Percentiles rank a stretch among this genome's conserved stretches.
Evolutionary conservation across 441 rosid species (phyloP).

Genomic region (Erodium trifolium): DNA sequence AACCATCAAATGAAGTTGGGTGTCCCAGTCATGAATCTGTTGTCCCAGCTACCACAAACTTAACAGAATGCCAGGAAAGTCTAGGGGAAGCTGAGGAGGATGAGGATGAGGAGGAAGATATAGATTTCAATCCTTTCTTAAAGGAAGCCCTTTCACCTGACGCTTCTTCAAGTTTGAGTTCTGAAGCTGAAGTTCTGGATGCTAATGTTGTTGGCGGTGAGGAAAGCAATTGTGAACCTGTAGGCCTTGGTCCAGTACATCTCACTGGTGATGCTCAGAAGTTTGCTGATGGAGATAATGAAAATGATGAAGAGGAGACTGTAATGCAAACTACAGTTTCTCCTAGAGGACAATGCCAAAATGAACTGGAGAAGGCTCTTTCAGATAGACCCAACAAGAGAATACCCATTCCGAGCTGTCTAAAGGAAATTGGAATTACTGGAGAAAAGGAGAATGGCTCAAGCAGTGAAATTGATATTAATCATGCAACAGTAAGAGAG

Average conservation of each 20-base stretch:
- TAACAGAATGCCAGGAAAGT: constrained; percentile 11
- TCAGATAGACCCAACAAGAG: constrained; percentile 23
- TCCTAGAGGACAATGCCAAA: constrained; percentile 23
- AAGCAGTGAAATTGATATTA: constrained; percentile 22
- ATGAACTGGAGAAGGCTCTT: constrained; percentile 13
- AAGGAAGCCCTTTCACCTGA: constrained; percentile 67
- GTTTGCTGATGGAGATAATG: constrained; percentile 32
- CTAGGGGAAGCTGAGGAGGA: constrained; percentile 24
- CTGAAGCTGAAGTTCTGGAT: constrained; percentile 51
- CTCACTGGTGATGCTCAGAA: constrained; percentile 17
- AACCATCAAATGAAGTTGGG: constrained; percentile 20
- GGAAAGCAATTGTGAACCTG: constrained; percentile 14
- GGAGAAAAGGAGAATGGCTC: constrained; percentile 23
- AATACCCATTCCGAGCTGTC: constrained; percentile 23
- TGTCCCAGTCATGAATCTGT: constrained; percentile 17
- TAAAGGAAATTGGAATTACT: constrained; percentile 16
- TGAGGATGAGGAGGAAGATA: constrained; percentile 65
- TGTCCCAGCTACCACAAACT: constrained; percentile 8
- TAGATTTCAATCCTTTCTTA: constrained; percentile 72
- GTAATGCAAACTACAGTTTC: constrained; percentile 27
- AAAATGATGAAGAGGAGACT: constrained; percentile 36
- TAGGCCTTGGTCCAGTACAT: constrained; percentile 23
- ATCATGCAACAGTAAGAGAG: constrained; percentile 20
- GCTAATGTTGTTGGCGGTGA: constrained; percentile 24
- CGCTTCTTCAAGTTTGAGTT: constrained; percentile 85